Conservation (phyloP, 805 yeast species). For the Starmerella cellae region DNA sequence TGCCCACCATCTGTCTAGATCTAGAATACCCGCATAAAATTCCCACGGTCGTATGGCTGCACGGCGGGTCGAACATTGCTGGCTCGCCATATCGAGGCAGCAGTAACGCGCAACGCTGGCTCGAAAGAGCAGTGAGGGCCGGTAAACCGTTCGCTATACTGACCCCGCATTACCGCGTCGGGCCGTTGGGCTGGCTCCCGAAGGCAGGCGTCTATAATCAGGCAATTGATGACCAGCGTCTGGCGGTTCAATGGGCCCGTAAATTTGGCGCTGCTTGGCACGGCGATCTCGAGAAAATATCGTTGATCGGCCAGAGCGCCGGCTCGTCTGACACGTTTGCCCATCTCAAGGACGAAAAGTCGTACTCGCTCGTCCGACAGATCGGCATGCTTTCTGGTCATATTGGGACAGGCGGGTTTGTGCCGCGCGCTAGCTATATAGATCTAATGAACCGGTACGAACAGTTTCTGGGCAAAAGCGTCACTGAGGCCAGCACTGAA, state of each 20-base stretch:
- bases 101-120: constrained; percentile 23
- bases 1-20: constrained; percentile 1
- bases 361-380: constrained; percentile 14
- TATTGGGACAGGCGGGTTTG: constrained; percentile 2
- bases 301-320: constrained; percentile 37
- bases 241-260: constrained; percentile 37
- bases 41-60: constrained; percentile 31
- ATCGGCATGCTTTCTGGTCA: constrained; percentile 24
- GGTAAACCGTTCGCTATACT: constrained; percentile 28
- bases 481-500: constrained; percentile 17
- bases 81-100: constrained; percentile 26
- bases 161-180: constrained; percentile 30
- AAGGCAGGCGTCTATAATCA: constrained; percentile 26
- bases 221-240: constrained; percentile 38
- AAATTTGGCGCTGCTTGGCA: constrained; percentile 35
- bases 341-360: constrained; percentile 13
- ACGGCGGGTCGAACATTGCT: constrained; percentile 30
- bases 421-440: constrained; percentile 18
- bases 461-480: constrained; percentile 10
- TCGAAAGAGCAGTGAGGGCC: constrained; percentile 16
- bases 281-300: constrained; percentile 34
- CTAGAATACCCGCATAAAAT: constrained; percentile 2
- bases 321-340: constrained; percentile 34
- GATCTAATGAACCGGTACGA: constrained; percentile 13
- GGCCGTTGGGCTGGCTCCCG: constrained; percentile 32